Percentiles rank a stretch among this genome's conserved stretches.
These are phyloP conservation scores for Solanum lycopersicoides DNA, from an alignment of 257 asterid genomes.

Conservation along the genomic window DNA sequence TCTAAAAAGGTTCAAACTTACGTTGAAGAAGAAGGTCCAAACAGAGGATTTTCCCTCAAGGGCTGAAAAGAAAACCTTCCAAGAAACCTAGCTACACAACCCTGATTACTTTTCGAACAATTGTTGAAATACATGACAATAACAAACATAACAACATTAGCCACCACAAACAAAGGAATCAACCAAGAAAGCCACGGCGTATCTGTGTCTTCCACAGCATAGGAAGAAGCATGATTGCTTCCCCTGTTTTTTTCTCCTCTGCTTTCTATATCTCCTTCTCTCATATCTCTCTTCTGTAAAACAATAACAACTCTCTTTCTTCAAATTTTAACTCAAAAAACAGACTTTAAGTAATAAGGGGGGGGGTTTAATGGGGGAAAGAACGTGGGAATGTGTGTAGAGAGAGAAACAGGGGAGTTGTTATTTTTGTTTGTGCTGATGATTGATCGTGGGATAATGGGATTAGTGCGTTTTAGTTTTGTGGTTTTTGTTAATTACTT, in stretches of 20 bases:
- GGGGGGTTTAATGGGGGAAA: background rate
- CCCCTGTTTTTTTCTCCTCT: slow-evolving; percentile 24
- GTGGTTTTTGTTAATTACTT: background rate
- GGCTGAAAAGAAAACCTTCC: slow-evolving; percentile 88
- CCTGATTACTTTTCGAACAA: slow-evolving; percentile 40
- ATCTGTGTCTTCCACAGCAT: slow-evolving; percentile 25
- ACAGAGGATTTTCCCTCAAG: slow-evolving; percentile 58
- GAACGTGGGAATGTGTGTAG: slow-evolving; percentile 12
- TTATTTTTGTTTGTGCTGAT: background rate
- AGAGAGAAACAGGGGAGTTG: slow-evolving; percentile 16
- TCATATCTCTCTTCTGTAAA: slow-evolving; percentile 13
- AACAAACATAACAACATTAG: slow-evolving; percentile 50
- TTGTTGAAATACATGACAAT: slow-evolving; percentile 63
- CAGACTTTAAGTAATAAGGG: background rate
- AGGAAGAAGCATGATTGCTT: slow-evolving; percentile 2
- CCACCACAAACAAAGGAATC: slow-evolving; percentile 56
- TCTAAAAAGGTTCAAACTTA: slow-evolving; percentile 16
- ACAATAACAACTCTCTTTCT: background rate
- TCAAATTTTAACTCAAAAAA: background rate
- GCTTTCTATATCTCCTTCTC: slow-evolving; percentile 48
- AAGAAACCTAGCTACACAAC: slow-evolving; percentile 57
- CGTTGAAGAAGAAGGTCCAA: slow-evolving; percentile 92
- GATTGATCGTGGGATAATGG: background rate
- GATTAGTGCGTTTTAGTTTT: background rate
- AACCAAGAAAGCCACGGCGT: slow-evolving; percentile 73